Evolutionary conservation across 140 eudicot species (phyloP), one percentile per base, ranked within the genome.

Genomic region (Oenanthe javanica): DNA sequence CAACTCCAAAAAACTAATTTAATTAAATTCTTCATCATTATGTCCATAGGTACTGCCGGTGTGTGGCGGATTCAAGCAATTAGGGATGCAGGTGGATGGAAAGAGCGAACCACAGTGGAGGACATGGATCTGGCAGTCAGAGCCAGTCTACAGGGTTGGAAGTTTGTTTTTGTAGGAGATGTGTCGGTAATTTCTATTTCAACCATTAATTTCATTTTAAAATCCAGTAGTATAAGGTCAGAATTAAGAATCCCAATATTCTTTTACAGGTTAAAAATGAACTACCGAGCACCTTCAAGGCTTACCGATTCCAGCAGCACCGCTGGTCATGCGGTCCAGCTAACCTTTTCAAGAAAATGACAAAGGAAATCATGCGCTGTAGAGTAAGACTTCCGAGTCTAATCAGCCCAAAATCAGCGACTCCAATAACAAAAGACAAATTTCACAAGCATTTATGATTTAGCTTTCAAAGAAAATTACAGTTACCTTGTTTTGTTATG

Each of bases 291-390:
- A 93, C 97, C 77, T 91, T 90, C 79, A 91, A 93, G 87, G 97
- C 96, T 40, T 93, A 89, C 74, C 79, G 97, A 52, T 93, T n/a
- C 80, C 97, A 93, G 81, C 96, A 93, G 82, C 97, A 93, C 80
- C 92, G 97, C n/a, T 93, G 97, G 96, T 93, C 97, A 50, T 93
- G 97, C 71, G 97, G 97, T 40, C 97, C 97, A 2, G 97, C 96
- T 16, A 93, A 93, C 82, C 89, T 93, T 38, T 89, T 93, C 81
- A 86, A 87, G 72, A 93, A 93, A 83, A 93, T 93, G 96, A 79
- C 91, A 51, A 85, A 82, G 83, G 97, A 93, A 84, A 93, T 93
- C 72, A 80, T 89, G 79, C 74, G 23, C 25, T 85, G 91, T 66
- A 89, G 88, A 92, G 97, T 93, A 82, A 55, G 59, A 12, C 78